These are phyloP conservation scores for Solanum pinnatisectum DNA, from an alignment of 257 asterid genomes.

Conservation along the genomic window DNA sequence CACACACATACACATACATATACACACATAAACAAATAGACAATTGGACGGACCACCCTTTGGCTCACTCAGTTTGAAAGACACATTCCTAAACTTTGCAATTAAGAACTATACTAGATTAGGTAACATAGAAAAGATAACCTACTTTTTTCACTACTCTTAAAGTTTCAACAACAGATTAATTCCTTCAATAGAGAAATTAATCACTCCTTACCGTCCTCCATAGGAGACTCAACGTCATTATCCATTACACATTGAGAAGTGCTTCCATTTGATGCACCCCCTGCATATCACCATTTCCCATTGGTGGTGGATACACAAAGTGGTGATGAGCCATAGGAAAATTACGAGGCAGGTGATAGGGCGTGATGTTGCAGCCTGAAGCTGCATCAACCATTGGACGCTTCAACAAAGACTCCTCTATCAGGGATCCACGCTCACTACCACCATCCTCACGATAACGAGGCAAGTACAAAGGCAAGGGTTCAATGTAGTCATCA, in stretches of 20 bases:
- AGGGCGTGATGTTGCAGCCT: constrained; percentile 14
- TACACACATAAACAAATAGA: too few species aligned
- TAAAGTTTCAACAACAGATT: background rate
- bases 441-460: constrained; percentile 71
- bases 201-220: constrained; percentile 38
- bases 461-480: constrained; percentile 66
- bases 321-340: constrained; percentile 44
- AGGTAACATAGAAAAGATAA: too few species aligned
- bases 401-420: constrained; percentile 47
- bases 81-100: background rate
- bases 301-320: constrained; percentile 30
- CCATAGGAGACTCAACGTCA: constrained; percentile 20
- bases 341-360: constrained; percentile 1
- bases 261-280: constrained; percentile 36
- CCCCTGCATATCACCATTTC: constrained; percentile 31
- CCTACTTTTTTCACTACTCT: background rate
- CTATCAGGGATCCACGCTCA: constrained; percentile 53
- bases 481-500: constrained; percentile 86
- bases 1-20: too few species aligned
- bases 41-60: background rate
- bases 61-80: background rate
- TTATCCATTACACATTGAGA: constrained; percentile 21
- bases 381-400: constrained; percentile 23
- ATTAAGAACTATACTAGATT: background rate
- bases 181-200: background rate